Base-by-base conservation (phyloP, 2,329 filamentous ascomycete species). In the Nigrograna mackinnonii region DNA sequence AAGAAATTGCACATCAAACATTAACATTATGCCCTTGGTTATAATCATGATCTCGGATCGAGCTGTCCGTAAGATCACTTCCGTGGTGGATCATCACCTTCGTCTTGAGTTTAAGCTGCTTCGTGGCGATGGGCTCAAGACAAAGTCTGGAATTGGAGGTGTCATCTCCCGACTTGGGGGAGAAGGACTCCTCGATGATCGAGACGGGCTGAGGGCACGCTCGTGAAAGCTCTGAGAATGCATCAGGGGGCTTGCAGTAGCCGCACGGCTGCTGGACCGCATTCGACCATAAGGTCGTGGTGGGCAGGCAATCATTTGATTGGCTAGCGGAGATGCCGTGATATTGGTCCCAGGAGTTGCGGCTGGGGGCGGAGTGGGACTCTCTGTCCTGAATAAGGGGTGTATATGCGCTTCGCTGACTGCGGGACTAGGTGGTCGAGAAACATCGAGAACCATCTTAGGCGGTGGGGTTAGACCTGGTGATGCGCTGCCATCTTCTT, bases 341-440 rank as follows among this genome's bases (percentile, higher is more conserved):
- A 91, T 85, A 13, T 85, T 77, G 0, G 87, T 91, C 1, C 86
- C 85, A 0, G 85, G 83, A 0, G 85, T 87, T 2, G 58, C 57
- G 5, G 80, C 69, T 1, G 86, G 81, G 1, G 86, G 83, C 6
- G 86, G 85, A 1, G 75, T 78, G 0, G 85, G 85, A 30, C 83
- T 87, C 59, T 89, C 85, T 5, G 84, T 84, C 45, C 87, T 79
- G 72, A 91, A 91, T 3, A 91, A 76, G 6, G 87, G 87, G 63
- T 91, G 87, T 34, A 91, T 90, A 58, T 90, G 82, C 3, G 83
- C 76, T 62, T 91, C 85, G 55, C 76, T 77, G 13, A 66, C 52
- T 37, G 54, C 59, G 20, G 68, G 71, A 36, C 68, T 72, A 5
- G 60, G 61, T 19, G 71, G 66, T 22, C 64, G 62, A 12, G 65